Conservation (phyloP, 371 early-diverging fungal species). For the Batrachochytrium dendrobatidis region DNA sequence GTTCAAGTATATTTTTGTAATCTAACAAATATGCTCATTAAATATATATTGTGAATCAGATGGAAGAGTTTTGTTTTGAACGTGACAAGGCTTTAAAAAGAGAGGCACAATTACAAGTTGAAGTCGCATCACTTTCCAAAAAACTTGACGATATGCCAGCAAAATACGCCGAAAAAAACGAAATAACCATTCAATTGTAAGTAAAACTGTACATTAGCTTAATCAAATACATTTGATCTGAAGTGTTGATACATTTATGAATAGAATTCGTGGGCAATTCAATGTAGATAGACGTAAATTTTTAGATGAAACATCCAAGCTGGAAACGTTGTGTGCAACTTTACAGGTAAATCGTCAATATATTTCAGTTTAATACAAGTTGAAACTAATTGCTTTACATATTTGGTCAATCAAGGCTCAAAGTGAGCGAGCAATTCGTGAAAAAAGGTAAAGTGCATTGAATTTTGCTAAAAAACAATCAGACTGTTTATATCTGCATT, state of each 20-base stretch:
- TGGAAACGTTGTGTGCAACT: constrained; percentile 23
- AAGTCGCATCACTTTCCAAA: constrained; percentile 21
- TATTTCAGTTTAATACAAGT: background rate
- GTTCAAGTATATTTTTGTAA: too few species aligned
- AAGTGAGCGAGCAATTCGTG: constrained; percentile 38
- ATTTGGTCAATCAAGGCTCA: constrained; percentile 15
- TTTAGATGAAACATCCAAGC: constrained; percentile 22
- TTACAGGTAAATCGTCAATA: constrained; percentile 14
- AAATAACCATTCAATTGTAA: constrained; percentile 22
- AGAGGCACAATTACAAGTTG: constrained; percentile 21
- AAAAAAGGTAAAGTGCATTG: constrained; percentile 24
- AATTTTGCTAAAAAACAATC: background rate
- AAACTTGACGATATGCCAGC: constrained; percentile 20
- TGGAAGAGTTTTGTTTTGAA: constrained; percentile 29
- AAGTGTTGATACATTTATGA: too few species aligned
- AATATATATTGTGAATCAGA: constrained; percentile 1
- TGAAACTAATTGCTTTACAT: background rate
- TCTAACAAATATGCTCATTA: background rate
- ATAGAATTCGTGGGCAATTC: constrained; percentile 25
- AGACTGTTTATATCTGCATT: background rate
- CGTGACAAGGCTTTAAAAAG: constrained; percentile 25
- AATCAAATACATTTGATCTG: constrained; percentile 3
- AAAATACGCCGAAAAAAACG: constrained; percentile 21
- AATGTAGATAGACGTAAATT: constrained; percentile 17
- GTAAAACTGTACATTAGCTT: too few species aligned